These are phyloP conservation scores for Achaetomiella virescens DNA, from an alignment of 495 filamentous ascomycete species.

Conservation along the genomic window DNA sequence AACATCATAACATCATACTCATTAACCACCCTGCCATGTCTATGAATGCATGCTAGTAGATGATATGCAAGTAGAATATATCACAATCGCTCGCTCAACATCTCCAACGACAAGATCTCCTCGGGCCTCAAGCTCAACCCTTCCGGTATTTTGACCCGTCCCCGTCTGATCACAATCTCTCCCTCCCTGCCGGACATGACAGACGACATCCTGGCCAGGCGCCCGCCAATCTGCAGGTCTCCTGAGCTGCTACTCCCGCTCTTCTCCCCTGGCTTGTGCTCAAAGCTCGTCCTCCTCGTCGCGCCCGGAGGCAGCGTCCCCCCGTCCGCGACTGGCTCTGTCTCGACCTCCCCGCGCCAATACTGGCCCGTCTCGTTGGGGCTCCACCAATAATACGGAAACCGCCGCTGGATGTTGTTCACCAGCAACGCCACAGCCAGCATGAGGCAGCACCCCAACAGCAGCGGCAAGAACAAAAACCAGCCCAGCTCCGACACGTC, in stretches of 20 bases:
- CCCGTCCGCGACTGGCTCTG: constrained; percentile 1
- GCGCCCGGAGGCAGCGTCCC: background rate
- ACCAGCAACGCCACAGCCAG: constrained; percentile 57
- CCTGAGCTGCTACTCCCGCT: constrained; percentile 1
- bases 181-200: background rate
- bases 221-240: background rate
- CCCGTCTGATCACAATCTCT: constrained; percentile 13
- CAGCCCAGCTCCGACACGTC: constrained; percentile 58
- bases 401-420: constrained; percentile 72
- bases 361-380: constrained; percentile 36
- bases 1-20: background rate
- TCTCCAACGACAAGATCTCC: constrained; percentile 19
- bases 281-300: constrained; percentile 10
- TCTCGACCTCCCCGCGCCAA: constrained; percentile 15
- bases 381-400: constrained; percentile 76
- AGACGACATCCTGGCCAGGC: background rate
- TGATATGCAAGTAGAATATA: no score
- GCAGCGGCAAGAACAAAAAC: constrained; percentile 62
- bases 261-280: background rate
- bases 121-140: constrained; percentile 17
- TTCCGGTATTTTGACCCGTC: constrained; percentile 13
- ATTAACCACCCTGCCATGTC: background rate
- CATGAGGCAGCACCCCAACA: constrained; percentile 62
- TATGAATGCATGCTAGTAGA: no score
- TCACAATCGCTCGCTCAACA: constrained; percentile 14